A percentile compares a stretch with the other conserved stretches of the same genome.
phyloP scores from a whole-genome alignment of 2,329 filamentous ascomycete genomes.

The Coniochaeta sp. region DNA sequence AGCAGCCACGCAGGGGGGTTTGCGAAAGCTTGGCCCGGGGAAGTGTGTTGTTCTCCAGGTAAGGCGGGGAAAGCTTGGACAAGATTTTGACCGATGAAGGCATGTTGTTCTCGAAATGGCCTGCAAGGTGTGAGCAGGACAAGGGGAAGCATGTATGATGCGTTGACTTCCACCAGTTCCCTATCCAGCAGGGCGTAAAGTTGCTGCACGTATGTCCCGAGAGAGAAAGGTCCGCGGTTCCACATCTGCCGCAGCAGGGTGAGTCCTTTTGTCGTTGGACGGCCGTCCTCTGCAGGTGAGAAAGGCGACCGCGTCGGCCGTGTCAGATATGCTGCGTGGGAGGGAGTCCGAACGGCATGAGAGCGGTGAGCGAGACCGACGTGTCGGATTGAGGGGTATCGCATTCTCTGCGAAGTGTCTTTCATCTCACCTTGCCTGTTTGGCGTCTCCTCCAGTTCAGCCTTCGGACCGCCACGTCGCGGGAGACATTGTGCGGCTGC shows the following conservation, averaged over 20 bases:
- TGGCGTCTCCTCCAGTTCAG: no score
- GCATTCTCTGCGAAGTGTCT: no score
- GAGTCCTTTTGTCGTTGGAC: neutral
- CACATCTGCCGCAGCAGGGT: neutral
- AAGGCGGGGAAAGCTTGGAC: neutral
- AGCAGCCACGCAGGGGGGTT: neutral
- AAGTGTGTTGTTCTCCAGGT: neutral
- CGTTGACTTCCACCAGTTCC: no score
- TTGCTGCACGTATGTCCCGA: no score
- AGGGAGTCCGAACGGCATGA: neutral
- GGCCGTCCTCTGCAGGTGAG: neutral
- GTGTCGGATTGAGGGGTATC: neutral
- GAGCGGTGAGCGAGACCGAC: neutral
- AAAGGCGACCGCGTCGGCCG: neutral
- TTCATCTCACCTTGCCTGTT: no score
- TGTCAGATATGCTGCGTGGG: neutral
- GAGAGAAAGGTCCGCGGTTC: no score
- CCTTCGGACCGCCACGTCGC: neutral
- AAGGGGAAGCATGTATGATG: neutral
- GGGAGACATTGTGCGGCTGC: neutral
- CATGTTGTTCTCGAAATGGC: neutral
- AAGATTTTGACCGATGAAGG: neutral
- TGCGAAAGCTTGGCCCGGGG: no score
- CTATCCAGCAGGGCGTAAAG: neutral
- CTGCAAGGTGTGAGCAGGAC: neutral